phyloP scores from a whole-genome alignment of 2,329 filamentous ascomycete species.

The Huntiella omanensis region DNA sequence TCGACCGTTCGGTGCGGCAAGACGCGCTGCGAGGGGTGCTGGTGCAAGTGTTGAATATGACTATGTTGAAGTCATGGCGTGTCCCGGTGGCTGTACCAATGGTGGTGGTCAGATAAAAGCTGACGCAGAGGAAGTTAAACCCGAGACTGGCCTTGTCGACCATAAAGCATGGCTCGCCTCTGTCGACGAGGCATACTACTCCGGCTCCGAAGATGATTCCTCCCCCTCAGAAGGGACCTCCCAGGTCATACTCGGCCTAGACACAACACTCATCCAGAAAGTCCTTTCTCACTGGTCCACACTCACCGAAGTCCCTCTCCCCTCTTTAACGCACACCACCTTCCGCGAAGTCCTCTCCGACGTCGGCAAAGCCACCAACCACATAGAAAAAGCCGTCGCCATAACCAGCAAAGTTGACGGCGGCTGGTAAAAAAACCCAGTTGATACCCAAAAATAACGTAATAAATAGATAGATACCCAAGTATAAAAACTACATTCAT shows the following conservation, averaged over 20 bases:
- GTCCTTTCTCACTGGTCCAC: constrained; percentile 59
- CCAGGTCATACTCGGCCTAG: constrained; percentile 44
- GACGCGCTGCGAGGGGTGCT: constrained; percentile 26
- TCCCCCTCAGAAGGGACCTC: constrained; percentile 16
- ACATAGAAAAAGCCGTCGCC: constrained; percentile 69
- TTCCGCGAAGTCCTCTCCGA: constrained; percentile 90
- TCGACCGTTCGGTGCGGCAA: constrained; percentile 36
- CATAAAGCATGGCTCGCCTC: constrained; percentile 71
- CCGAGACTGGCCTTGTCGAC: constrained; percentile 41
- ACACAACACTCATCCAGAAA: constrained; percentile 43
- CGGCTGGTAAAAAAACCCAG: constrained; percentile 48
- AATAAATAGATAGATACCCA: no score
- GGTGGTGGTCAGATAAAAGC: constrained; percentile 90
- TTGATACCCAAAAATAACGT: no score
- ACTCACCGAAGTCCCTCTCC: constrained; percentile 49
- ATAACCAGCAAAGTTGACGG: constrained; percentile 81
- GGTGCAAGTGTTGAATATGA: constrained; percentile 40
- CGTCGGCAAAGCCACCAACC: constrained; percentile 60
- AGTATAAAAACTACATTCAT: no score
- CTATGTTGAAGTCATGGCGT: constrained; percentile 99
- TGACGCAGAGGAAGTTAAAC: constrained; percentile 46
- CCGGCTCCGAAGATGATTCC: constrained; percentile 34
- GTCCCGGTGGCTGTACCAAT: constrained; percentile 95
- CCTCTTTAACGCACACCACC: constrained; percentile 63
- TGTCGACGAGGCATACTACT: constrained; percentile 84